Base-by-base conservation (phyloP, 2,329 filamentous ascomycete genomes). In the Xylaria sp. region DNA sequence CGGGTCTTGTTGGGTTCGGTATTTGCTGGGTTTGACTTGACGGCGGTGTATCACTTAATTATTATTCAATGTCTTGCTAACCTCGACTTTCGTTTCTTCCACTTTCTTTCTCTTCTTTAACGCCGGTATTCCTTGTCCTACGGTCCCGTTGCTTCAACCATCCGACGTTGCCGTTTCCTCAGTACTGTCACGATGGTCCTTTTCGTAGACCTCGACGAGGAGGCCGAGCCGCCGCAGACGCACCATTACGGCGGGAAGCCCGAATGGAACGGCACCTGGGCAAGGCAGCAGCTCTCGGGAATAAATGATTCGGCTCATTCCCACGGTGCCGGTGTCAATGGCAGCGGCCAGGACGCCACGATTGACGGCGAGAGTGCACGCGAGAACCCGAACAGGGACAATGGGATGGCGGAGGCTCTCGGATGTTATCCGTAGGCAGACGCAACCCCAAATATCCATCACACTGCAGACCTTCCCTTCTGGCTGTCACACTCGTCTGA, bases 351-450 rank as follows among this genome's bases (percentile, higher is more conserved):
- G 42, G 54, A 48, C 48, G 42, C 46, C 21, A 34, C 44, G 21
- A 48, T 39, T 47, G 19, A 54, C 48, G 44, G 52, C 49, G 51
- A 66, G 29, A 34, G 29, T 13, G 9, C 29, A 56, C 61, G 59
- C 62, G 69, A 73, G 63, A 77, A 79, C 67, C 81, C 76, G 50
- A 86, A 86, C 65, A 71, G 78, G 69, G 84, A 82, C 74, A 85
- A 82, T 74, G 75, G 77, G 63, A 81, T 86, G 73, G 82, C 83
- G 60, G 78, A 81, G 68, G 82, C 83, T 69, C 73, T 88, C 71
- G 82, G 81, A 71, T 87, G 84, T 76, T 88, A 88, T 78, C 85
- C 85, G 85, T 88, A 83, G 78, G 79, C 77, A 70, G 69, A 66
- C 66, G 65, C 64, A 67, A 64, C 65, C 65, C 66, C 62, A 61